Conservation (phyloP, 106 monocot species). For the Dioscorea dumetorum region DNA sequence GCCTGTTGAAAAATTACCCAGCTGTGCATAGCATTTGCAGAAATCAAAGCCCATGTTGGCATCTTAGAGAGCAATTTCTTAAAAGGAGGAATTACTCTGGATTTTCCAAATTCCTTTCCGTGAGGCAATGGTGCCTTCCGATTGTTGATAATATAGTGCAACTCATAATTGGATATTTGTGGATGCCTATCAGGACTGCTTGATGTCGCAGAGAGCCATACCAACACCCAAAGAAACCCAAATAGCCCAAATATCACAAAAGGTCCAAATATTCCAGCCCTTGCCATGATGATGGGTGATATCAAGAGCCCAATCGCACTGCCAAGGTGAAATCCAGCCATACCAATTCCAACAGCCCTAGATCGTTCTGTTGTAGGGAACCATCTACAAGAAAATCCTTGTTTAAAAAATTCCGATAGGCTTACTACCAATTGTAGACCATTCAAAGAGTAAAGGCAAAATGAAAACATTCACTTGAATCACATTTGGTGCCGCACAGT, state of each 20-base stretch:
- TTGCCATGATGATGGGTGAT: conserved; percentile 89
- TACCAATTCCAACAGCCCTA: conserved; percentile 42
- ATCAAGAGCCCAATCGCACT: conserved; percentile 74
- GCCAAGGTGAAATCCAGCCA: conserved; percentile 95
- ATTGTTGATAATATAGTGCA: conserved; percentile 51
- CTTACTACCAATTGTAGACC: neutral
- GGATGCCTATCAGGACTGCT: conserved; percentile 59
- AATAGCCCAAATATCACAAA: conserved; percentile 93
- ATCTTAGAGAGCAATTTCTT: conserved; percentile 63
- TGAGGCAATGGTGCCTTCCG: conserved; percentile 15
- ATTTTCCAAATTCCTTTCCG: conserved; percentile 13
- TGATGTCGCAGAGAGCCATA: conserved; percentile 68
- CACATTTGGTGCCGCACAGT: neutral
- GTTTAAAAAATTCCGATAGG: conserved; percentile 15
- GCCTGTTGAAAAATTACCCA: conserved; percentile 53
- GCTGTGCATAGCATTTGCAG: conserved; percentile 96
- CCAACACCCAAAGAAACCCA: conserved; percentile 89
- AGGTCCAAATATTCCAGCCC: conserved; percentile 78
- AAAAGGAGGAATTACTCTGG: conserved; percentile 63
- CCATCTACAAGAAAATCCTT: conserved; percentile 67
- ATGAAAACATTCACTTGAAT: neutral
- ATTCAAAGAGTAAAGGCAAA: neutral
- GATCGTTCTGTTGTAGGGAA: conserved; percentile 48
- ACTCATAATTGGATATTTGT: conserved; percentile 71
- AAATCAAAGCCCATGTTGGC: conserved; percentile 97